A percentile compares a stretch with the other conserved stretches of the same genome.
Conservation (phyloP, 2,329 filamentous ascomycete genomes). For the Cyphellophora attinorum region DNA sequence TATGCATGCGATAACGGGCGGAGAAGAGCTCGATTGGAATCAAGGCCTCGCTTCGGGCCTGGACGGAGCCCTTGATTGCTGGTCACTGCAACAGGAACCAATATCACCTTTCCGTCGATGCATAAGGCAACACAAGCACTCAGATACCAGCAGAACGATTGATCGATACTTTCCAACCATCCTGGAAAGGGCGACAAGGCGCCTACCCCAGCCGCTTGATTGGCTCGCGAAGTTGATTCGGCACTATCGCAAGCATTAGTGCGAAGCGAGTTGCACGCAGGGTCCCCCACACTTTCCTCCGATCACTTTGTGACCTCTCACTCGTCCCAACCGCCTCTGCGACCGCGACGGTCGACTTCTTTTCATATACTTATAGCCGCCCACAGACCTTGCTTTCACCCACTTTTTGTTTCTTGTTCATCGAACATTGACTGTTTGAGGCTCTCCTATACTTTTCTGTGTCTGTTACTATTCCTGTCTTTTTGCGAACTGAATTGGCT, state of each 20-base stretch:
- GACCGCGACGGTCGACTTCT: not conserved
- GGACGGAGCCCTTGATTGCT: not conserved
- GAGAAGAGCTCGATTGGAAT: not conserved
- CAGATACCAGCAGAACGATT: no score
- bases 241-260: no score
- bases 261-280: no score
- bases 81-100: not conserved
- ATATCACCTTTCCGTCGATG: not conserved
- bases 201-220: not conserved
- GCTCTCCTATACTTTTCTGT: conserved; percentile 21
- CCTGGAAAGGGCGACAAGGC: not conserved
- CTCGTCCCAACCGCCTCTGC: not conserved
- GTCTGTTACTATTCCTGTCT: no score
- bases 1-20: not conserved
- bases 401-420: conserved; percentile 9
- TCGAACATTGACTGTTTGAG: conserved; percentile 24
- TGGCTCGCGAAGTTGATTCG: no score
- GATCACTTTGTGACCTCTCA: not conserved
- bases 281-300: not conserved
- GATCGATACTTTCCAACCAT: no score
- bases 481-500: no score
- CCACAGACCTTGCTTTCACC: not conserved
- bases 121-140: not conserved
- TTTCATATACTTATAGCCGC: not conserved
- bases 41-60: not conserved